Conservation (phyloP, 2,329 filamentous ascomycete genomes). For the Fusarium palustre region DNA sequence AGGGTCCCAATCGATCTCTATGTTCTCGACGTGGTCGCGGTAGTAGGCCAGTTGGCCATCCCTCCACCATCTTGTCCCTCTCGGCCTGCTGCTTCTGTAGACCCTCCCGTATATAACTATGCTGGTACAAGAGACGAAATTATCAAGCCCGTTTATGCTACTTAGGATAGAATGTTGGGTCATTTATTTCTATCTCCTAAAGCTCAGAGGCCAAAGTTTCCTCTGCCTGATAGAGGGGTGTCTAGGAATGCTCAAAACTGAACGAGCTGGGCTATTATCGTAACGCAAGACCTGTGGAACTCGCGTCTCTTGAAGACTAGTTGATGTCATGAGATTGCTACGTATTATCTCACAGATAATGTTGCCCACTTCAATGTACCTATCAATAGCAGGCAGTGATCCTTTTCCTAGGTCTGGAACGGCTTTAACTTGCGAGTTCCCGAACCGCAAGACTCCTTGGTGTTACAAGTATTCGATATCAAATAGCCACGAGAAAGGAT, state of each 20-base stretch:
- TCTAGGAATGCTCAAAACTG: background rate
- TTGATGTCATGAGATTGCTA: slow-evolving; percentile 5
- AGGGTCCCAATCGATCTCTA: too few relatives aligned
- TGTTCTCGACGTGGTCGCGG: too few relatives aligned
- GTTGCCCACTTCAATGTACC: background rate
- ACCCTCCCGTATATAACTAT: too few relatives aligned
- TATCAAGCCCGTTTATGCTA: rapidly evolving
- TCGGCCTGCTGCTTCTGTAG: background rate
- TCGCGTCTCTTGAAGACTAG: background rate
- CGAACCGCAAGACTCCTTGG: background rate
- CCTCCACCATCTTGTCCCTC: too few relatives aligned
- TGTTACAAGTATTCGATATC: background rate
- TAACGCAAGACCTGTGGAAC: background rate
- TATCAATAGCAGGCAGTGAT: background rate
- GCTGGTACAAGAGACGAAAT: background rate
- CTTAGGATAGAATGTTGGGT: background rate
- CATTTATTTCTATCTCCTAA: background rate
- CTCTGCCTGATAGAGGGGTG: background rate
- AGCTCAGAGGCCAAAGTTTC: background rate
- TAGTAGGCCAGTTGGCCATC: too few relatives aligned
- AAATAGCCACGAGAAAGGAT: background rate
- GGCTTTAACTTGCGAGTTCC: background rate
- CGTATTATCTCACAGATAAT: background rate
- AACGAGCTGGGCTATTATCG: background rate
- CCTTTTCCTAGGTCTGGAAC: slow-evolving; percentile 1